Percentiles rank a stretch among this genome's conserved stretches.
phyloP scores from a whole-genome alignment of 2,329 filamentous ascomycete genomes.

The Fusarium temperatum region DNA sequence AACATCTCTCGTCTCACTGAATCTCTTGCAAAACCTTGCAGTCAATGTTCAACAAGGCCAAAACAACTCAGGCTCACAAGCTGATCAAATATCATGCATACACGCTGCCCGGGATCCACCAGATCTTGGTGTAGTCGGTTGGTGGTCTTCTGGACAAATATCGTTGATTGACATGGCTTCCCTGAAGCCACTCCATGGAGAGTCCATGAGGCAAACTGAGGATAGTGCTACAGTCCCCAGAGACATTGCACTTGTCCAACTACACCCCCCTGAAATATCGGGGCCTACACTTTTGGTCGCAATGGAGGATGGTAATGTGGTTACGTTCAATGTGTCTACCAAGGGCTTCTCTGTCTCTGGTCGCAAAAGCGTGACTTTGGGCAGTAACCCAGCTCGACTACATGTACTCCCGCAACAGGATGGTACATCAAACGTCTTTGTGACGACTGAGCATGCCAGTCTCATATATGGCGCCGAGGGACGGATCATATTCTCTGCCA shows the following conservation, averaged over 20 bases:
- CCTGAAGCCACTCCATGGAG: conserved; percentile 72
- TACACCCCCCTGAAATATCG: conserved; percentile 68
- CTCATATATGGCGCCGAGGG: conserved; percentile 91
- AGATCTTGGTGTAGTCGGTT: conserved; percentile 80
- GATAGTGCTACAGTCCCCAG: conserved; percentile 83
- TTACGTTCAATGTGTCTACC: conserved; percentile 79
- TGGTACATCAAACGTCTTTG: conserved; percentile 82
- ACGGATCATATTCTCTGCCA: conserved; percentile 89
- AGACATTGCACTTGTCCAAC: conserved; percentile 80
- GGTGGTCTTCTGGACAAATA: conserved; percentile 85
- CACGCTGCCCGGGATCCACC: conserved; percentile 73
- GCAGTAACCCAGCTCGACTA: conserved; percentile 84
- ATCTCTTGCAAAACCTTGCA: conserved; percentile 66
- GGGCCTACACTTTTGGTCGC: conserved; percentile 85
- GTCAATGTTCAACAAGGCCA: conserved; percentile 68
- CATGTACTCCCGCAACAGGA: conserved; percentile 76
- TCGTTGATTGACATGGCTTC: conserved; percentile 76
- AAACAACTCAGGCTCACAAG: conserved; percentile 51
- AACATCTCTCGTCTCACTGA: conserved; percentile 74
- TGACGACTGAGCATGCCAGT: conserved; percentile 92
- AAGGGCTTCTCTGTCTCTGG: conserved; percentile 70
- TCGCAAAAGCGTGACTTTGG: conserved; percentile 84
- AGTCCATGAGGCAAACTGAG: conserved; percentile 65
- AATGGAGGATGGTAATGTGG: conserved; percentile 90
- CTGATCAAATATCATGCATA: conserved; percentile 85